These are phyloP conservation scores for Globisporangium iwayamae DNA, from an alignment of 352 stramenopile genomes.

Conservation along the genomic window DNA sequence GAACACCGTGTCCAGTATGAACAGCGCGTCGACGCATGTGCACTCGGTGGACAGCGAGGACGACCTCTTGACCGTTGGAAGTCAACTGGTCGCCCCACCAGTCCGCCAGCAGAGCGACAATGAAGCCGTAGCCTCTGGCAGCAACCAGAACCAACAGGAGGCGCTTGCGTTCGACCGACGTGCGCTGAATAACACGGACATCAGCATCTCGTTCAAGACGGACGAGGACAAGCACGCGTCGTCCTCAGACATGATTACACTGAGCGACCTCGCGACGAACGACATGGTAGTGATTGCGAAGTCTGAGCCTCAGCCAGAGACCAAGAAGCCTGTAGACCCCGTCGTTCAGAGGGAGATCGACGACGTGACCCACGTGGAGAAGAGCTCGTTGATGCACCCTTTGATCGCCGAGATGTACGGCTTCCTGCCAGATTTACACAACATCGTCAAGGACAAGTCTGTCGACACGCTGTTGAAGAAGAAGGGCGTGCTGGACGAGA, in stretches of 20 bases:
- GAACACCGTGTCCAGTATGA: conserved; percentile 20
- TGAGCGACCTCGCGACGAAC: conserved; percentile 7
- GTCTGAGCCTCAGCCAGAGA: conserved; percentile 8
- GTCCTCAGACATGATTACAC: conserved; percentile 17
- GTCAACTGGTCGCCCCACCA: conserved; percentile 11
- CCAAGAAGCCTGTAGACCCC: conserved; percentile 1
- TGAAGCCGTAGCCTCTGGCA: neutral
- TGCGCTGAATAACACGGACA: conserved; percentile 11
- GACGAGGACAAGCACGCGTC: neutral
- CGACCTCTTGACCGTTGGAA: conserved; percentile 16
- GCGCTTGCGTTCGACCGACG: neutral
- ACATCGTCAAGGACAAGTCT: conserved; percentile 52
- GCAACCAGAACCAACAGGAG: conserved; percentile 1
- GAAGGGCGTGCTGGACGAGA: conserved; percentile 74
- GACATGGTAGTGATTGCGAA: neutral
- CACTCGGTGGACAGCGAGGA: conserved; percentile 21
- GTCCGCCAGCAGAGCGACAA: conserved; percentile 10
- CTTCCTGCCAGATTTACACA: conserved; percentile 41
- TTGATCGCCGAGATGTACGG: conserved; percentile 52
- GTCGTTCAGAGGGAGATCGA: conserved; percentile 15
- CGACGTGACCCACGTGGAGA: conserved; percentile 18
- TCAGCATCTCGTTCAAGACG: conserved; percentile 6
- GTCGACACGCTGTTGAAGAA: conserved; percentile 58
- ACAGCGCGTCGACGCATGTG: conserved; percentile 25
- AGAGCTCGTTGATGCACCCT: conserved; percentile 39